Evolutionary conservation across 1,139 yeast genomes (phyloP), one percentile per base, ranked within the genome.

Genomic region (Kurtzmaniella natalensis): DNA sequence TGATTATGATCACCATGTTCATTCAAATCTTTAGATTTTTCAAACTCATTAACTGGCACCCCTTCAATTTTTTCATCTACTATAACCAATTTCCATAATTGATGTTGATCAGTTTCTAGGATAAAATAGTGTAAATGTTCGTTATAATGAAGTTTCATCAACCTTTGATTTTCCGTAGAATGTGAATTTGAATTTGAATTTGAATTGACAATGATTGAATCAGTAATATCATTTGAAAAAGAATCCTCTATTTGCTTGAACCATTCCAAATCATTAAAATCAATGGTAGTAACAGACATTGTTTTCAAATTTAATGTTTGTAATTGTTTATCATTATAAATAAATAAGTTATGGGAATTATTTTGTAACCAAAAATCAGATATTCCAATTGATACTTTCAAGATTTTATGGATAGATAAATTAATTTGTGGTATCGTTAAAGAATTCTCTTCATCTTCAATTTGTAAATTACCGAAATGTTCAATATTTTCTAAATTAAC

Each of bases 401-500:
- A 47, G 11, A 64, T 50, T 36, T 62, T 65, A 38, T 46, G 54
- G 1, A 68, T 47, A 1, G 61, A 46, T 5, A 66, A 34, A 35
- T 58, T 61, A 2, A 56, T 61, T 18, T 44, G 50, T 18, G 56
- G 63, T 13, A 65, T 47, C 7, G 46, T 39, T 18, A 45, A 49
- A 31, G 57, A 57, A 6, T 57, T 50, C 10, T 18, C n/a, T 16
- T 61, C 64, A 34, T 65, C 71, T 34, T 64, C 70, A 13, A 50
- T 39, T 15, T 49, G 39, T 11, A 41, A 40, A 42, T 62, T 63
- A 36, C 57, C 57, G 31, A 54, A 48, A 37, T 58, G 61, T 45
- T 68, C 74, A n/a, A 64, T 44, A 38, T 66, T 67, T 33, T 65
- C 65, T 31, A 68, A 43, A 34, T 57, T 60, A 2, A 54, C 33